Percentiles rank a stretch among this genome's conserved stretches.
Conservation (phyloP, 805 yeast genomes). For the Nakazawaea pomicola region DNA sequence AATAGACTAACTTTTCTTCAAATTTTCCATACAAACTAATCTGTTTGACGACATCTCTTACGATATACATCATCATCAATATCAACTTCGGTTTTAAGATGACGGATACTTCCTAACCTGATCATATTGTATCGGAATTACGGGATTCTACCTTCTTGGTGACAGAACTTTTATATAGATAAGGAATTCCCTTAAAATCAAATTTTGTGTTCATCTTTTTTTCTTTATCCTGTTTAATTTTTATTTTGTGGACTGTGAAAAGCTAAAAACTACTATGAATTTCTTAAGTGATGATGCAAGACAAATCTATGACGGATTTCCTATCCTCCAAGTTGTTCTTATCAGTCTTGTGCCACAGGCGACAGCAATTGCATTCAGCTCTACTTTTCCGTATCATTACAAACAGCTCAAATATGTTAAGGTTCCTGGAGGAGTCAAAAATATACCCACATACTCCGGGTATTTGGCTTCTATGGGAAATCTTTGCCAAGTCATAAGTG, state of each 20-base stretch:
- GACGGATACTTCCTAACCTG: too few species aligned
- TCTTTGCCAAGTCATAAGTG: slow-evolving; percentile 50
- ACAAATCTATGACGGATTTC: slow-evolving; percentile 37
- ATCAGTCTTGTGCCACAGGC: slow-evolving; percentile 45
- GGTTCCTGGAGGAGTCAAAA: slow-evolving; percentile 43
- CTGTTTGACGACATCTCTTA: too few species aligned
- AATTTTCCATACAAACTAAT: too few species aligned
- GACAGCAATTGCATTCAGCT: slow-evolving; percentile 62
- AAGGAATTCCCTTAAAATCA: too few species aligned
- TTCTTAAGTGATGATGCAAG: neutral
- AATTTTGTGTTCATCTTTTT: too few species aligned
- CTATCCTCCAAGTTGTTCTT: slow-evolving; percentile 41
- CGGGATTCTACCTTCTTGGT: too few species aligned
- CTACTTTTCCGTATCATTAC: slow-evolving; percentile 58
- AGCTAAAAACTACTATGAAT: neutral
- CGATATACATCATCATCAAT: too few species aligned
- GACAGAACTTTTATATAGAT: too few species aligned
- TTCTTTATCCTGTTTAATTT: too few species aligned
- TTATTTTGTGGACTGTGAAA: neutral
- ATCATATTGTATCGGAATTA: too few species aligned
- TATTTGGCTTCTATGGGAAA: slow-evolving; percentile 61
- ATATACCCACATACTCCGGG: slow-evolving; percentile 57
- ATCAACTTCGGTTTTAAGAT: too few species aligned
- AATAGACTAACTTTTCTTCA: too few species aligned
- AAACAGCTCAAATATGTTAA: slow-evolving; percentile 59